These are phyloP conservation scores for Diplotaxis tenuifolia DNA, from an alignment of 345 rosid genomes.

Conservation along the genomic window DNA sequence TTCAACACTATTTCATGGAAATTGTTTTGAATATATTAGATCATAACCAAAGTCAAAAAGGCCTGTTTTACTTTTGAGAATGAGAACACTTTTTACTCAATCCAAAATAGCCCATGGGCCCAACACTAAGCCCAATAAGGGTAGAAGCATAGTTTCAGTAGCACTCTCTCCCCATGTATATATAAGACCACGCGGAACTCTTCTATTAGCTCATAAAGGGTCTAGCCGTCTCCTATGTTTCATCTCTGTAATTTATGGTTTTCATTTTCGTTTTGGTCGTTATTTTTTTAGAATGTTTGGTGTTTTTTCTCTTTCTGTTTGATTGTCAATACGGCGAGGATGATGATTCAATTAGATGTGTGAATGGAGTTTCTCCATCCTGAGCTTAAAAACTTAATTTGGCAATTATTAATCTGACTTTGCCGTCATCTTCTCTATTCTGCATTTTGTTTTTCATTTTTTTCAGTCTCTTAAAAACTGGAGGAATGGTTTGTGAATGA, in stretches of 20 bases:
- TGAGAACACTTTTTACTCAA: neutral
- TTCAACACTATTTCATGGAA: neutral
- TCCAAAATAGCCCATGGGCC: too few relatives aligned
- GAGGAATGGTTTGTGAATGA: constrained; percentile 41
- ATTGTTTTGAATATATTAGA: neutral
- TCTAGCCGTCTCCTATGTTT: too few relatives aligned
- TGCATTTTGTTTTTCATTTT: neutral
- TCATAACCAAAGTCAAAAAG: neutral
- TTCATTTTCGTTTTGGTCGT: too few relatives aligned
- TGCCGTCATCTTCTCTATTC: constrained; percentile 1
- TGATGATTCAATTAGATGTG: constrained; percentile 70
- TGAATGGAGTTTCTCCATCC: constrained; percentile 41
- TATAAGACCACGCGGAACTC: too few relatives aligned
- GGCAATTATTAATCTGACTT: constrained; percentile 43
- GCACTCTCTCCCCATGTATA: too few relatives aligned
- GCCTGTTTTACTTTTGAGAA: neutral
- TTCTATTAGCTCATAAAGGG: too few relatives aligned
- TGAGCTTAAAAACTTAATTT: constrained; percentile 45
- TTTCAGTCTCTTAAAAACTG: neutral
- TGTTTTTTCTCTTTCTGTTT: neutral
- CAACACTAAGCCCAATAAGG: too few relatives aligned
- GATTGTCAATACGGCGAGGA: constrained; percentile 1
- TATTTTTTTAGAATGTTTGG: too few relatives aligned
- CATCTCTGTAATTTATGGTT: too few relatives aligned
- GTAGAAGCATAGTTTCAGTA: too few relatives aligned